These are phyloP conservation scores for Nicotiana attenuata DNA, from an alignment of 257 asterid genomes.

Conservation along the genomic window DNA sequence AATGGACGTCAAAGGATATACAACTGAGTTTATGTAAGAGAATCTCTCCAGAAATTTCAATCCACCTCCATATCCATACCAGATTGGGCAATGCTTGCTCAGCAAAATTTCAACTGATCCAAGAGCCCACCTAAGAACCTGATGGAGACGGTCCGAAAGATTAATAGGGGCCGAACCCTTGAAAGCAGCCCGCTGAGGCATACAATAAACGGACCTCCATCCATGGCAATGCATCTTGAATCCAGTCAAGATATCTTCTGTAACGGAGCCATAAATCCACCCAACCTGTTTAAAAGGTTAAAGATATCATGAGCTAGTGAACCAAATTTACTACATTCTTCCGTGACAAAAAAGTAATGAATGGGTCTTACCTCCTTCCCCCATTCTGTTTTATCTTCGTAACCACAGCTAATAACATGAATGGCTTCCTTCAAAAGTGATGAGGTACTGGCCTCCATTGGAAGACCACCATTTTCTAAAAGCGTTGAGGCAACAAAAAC, in stretches of 20 bases:
- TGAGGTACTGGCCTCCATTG: slow-evolving; percentile 32
- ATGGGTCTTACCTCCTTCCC: slow-evolving; percentile 67
- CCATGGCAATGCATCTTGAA: slow-evolving; percentile 98
- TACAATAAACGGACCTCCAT: slow-evolving; percentile 93
- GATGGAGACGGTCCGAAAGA: slow-evolving; percentile 92
- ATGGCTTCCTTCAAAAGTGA: slow-evolving; percentile 66
- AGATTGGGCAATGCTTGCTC: slow-evolving; percentile 87
- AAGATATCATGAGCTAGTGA: slow-evolving; percentile 10
- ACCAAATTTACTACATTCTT: not conserved
- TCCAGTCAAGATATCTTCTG: slow-evolving; percentile 92
- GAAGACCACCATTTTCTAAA: slow-evolving; percentile 61
- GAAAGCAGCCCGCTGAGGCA: slow-evolving; percentile 75
- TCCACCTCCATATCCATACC: slow-evolving; percentile 97
- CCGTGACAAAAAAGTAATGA: not conserved
- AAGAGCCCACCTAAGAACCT: slow-evolving; percentile 95
- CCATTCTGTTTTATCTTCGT: slow-evolving; percentile 96
- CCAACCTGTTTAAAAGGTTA: slow-evolving; percentile 54
- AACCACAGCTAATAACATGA: slow-evolving; percentile 95
- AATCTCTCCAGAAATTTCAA: slow-evolving; percentile 70
- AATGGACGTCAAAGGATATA: slow-evolving; percentile 86
- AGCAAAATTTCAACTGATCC: slow-evolving; percentile 91
- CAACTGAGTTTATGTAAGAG: slow-evolving; percentile 81
- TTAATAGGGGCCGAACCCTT: slow-evolving; percentile 91
- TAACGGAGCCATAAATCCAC: slow-evolving; percentile 93
- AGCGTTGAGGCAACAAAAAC: slow-evolving; percentile 71